Evolutionary conservation across 2,329 filamentous ascomycete species (phyloP).

Genomic region (Cladophialophora yegresii): DNA sequence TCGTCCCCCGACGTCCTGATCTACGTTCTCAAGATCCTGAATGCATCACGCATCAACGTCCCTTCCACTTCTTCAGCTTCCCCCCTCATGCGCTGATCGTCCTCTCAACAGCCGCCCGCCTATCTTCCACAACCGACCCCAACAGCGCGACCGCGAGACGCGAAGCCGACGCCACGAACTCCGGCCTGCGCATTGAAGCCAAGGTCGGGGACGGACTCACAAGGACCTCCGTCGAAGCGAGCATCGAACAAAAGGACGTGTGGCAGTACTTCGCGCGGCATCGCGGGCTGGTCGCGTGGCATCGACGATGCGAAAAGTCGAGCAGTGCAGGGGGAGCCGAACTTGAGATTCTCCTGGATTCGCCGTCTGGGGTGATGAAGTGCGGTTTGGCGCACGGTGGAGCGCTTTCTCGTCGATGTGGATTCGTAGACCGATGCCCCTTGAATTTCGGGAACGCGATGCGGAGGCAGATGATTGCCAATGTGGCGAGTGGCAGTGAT

Average conservation of each 20-base stretch:
- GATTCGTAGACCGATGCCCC: conserved; percentile 3
- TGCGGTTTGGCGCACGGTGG: conserved; percentile 15
- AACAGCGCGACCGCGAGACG: conserved; percentile 15
- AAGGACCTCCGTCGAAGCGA: background rate
- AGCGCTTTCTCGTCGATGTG: conserved; percentile 12
- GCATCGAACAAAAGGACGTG: conserved; percentile 14
- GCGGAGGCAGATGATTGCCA: background rate
- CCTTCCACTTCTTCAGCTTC: conserved; percentile 13
- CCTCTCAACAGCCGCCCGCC: conserved; percentile 11
- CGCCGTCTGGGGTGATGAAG: background rate
- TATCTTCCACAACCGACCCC: conserved; percentile 10
- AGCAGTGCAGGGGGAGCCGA: conserved; percentile 1
- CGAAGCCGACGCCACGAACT: conserved; percentile 15
- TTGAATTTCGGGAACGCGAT: background rate
- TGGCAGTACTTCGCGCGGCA: conserved; percentile 16
- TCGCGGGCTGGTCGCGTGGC: conserved; percentile 15
- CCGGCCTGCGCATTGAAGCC: conserved; percentile 1
- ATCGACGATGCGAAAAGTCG: conserved; percentile 9
- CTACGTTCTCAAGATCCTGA: conserved; percentile 8
- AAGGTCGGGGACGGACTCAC: conserved; percentile 17
- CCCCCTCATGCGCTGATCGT: conserved; percentile 16
- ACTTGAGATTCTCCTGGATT: conserved; percentile 4
- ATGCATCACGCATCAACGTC: background rate
- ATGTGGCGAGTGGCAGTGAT: background rate
- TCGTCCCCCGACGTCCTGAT: conserved; percentile 8